A percentile compares a stretch with the other conserved stretches of the same genome.
phyloP scores from a whole-genome alignment of 306 rosid genomes.

The Acacia crassicarpa region DNA sequence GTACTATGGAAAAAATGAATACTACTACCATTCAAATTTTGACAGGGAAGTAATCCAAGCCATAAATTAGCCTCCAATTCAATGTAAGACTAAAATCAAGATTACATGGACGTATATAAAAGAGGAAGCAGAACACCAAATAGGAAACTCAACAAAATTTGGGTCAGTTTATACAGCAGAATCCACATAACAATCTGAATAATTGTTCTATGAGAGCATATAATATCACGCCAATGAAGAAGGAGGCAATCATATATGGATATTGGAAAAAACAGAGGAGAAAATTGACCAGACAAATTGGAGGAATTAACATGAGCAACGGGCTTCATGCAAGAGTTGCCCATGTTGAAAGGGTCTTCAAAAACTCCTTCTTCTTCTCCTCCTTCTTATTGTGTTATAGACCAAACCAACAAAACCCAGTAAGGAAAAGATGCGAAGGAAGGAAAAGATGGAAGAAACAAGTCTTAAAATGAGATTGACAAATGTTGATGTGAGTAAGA shows the following conservation, averaged over 20 bases:
- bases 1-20: neutral
- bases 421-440: neutral
- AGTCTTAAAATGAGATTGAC: neutral
- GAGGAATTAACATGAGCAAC: constrained; percentile 80
- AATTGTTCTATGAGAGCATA: neutral
- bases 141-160: neutral
- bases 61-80: neutral
- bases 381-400: neutral
- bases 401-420: constrained; percentile 28
- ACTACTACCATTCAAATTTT: neutral
- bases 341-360: constrained; percentile 50
- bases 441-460: neutral
- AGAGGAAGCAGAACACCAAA: neutral
- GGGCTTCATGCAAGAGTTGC: constrained; percentile 57
- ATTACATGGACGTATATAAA: neutral
- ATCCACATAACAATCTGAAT: neutral
- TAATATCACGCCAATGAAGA: neutral
- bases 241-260: neutral
- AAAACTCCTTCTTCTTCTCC: neutral
- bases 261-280: neutral
- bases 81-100: neutral
- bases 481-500: neutral
- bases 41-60: neutral
- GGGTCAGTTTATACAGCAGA: neutral
- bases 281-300: constrained; percentile 45